Evolutionary conservation across 2,329 filamentous ascomycete species (phyloP).

Genomic region (Neoscytalidium dimidiatum): DNA sequence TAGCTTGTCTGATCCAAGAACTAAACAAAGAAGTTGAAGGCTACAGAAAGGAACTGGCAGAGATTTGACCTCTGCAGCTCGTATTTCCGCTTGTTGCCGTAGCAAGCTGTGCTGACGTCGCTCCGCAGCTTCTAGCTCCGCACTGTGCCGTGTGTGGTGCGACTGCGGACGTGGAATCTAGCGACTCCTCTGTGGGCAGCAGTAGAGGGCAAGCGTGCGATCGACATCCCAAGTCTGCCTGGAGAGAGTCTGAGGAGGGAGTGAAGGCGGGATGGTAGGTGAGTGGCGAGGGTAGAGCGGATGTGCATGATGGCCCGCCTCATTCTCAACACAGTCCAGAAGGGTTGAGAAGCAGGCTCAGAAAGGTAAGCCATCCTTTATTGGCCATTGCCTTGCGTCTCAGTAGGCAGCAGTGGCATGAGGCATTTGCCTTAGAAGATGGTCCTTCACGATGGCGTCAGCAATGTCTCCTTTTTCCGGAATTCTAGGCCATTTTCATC

Average conservation of each 20-base stretch:
- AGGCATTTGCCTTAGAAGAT: neutral
- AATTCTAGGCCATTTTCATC: neutral
- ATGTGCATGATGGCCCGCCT: neutral
- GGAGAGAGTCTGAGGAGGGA: no score
- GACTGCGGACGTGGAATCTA: neutral
- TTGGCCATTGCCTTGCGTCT: neutral
- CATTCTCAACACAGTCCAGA: neutral
- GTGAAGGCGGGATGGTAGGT: no score
- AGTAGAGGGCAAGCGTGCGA: neutral
- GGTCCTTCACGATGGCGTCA: conserved; percentile 10
- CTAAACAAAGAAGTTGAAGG: neutral
- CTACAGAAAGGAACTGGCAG: neutral
- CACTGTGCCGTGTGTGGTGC: conserved; percentile 4
- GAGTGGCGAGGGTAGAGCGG: neutral
- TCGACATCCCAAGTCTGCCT: conserved; percentile 3
- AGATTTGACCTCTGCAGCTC: neutral
- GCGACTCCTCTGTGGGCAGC: neutral
- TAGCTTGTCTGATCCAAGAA: neutral
- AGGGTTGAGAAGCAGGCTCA: neutral
- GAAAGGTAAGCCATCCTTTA: neutral
- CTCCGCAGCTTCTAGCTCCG: conserved; percentile 13
- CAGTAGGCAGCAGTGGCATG: conserved; percentile 2
- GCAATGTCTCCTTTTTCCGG: neutral
- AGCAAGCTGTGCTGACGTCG: conserved; percentile 16
- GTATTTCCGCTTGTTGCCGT: conserved; percentile 15